Percentiles rank a stretch among this genome's conserved stretches.
Conservation (phyloP, 495 filamentous ascomycete species). For the Neurospora sp. region DNA sequence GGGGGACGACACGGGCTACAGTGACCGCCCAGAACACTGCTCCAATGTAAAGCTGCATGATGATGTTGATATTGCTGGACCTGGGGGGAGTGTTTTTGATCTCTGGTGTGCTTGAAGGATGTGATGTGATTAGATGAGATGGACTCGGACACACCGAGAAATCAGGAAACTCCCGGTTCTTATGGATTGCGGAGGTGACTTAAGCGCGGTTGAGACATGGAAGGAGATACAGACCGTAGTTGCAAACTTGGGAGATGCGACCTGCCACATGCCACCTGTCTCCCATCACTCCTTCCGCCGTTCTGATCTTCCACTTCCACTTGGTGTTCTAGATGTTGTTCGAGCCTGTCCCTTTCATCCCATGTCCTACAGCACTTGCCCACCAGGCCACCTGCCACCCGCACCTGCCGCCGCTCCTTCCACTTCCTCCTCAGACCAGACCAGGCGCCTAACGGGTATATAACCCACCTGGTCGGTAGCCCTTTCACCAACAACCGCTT, state of each 20-base stretch:
- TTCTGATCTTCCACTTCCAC: neutral
- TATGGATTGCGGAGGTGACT: neutral
- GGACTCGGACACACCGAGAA: neutral
- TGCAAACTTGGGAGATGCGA: neutral
- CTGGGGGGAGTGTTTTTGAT: neutral
- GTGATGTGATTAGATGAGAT: neutral
- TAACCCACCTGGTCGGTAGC: neutral
- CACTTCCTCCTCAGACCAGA: neutral
- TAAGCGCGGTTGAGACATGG: neutral
- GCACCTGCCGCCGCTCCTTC: neutral
- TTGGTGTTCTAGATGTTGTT: neutral
- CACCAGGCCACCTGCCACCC: neutral
- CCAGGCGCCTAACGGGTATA: neutral
- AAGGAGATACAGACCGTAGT: neutral
- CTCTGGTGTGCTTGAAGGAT: neutral
- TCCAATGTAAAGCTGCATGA: neutral
- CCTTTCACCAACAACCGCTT: neutral
- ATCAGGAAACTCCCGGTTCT: neutral
- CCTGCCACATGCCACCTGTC: neutral
- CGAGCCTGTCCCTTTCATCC: neutral
- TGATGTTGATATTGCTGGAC: neutral
- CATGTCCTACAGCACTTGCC: neutral
- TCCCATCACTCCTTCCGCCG: neutral
- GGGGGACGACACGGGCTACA: neutral
- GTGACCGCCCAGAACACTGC: neutral